Evolutionary conservation across 2,329 filamentous ascomycete species (phyloP).

Genomic region (Fusarium nodosum): DNA sequence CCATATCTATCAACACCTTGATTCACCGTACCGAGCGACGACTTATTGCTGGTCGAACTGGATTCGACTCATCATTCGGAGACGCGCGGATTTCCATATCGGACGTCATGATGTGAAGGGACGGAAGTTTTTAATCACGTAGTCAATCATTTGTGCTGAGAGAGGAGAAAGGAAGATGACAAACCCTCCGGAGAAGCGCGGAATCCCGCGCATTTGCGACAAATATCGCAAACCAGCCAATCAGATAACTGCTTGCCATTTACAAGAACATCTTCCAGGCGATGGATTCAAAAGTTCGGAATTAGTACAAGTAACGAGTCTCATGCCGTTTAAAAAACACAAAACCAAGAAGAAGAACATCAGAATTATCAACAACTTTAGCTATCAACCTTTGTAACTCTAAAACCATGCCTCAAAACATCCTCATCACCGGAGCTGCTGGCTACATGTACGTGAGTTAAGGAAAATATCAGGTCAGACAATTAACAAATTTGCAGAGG

Average conservation of each 20-base stretch:
- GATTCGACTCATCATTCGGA: slow-evolving; percentile 6
- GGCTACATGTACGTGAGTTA: slow-evolving; percentile 51
- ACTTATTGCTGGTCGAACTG: slow-evolving; percentile 18
- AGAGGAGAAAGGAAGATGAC: background rate
- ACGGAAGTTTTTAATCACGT: background rate
- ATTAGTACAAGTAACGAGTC: background rate
- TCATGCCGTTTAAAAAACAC: background rate
- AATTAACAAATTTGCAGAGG: slow-evolving; percentile 45
- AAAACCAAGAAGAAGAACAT: background rate
- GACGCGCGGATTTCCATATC: slow-evolving; percentile 39
- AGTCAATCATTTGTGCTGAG: background rate
- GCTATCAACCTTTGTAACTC: background rate
- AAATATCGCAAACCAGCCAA: background rate
- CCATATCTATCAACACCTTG: accelerated
- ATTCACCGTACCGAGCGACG: slow-evolving; percentile 38
- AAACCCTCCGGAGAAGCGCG: slow-evolving; percentile 16
- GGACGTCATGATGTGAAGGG: background rate
- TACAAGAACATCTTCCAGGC: background rate
- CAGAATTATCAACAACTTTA: background rate
- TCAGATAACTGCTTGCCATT: background rate
- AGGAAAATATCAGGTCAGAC: background rate
- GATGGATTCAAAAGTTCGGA: background rate
- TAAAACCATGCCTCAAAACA: slow-evolving; percentile 44
- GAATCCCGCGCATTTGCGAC: slow-evolving; percentile 16
- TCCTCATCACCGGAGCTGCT: slow-evolving; percentile 55